Base-by-base conservation (phyloP, 768 basidiomycete species). In the Rubroboletus pulcherrimus region DNA sequence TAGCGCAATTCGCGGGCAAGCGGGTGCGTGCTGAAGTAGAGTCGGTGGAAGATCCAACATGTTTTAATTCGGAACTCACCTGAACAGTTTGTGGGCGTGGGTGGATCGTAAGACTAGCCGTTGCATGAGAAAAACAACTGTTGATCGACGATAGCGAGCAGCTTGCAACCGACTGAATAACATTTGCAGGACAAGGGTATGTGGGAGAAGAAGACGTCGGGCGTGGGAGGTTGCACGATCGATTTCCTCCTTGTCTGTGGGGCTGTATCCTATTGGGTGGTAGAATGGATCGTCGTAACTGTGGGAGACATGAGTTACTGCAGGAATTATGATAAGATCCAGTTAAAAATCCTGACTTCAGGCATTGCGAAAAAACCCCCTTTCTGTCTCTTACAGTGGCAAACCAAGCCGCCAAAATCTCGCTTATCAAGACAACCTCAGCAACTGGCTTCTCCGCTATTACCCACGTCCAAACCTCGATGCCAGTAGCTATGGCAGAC, bases 391-490 rank as follows among this genome's bases (percentile, higher is more conserved):
- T 82, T 56, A 98, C 89, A 5, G 90, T 90, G 52, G 82, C 80
- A 46, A 87, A 79, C 97, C 97, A 99, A 3, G 90, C 89, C 3
- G 90, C 82, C 44, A 91, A 74, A 48, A 98, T 82, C 64, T 98
- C 94, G 5, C 83, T 77, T 79, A 98, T 88, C 19, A 98, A 71
- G 2, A 86, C 83, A 46, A 94, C 82, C 71, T 98, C 95, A 11
- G 89, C 76, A 45, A 81, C 81, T 0, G 91, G 86, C 55, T 91
- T 84, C 67, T 96, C 90, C 14, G 90, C 84, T 50, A 97, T 88
- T 0, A 97, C 80, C 95, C 95, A 98, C 4, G 89, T 93, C 97
- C 97, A 98, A 10, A 89, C 87, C 66, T 98, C 94, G 41, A 94
- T 86, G 0, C 92, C 95, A 2, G 91, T 83, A 15, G 91, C 81